Percentiles rank a stretch among this genome's conserved stretches.
These are phyloP conservation scores for Suillus sp. DNA, from an alignment of 768 basidiomycete species.

Conservation along the genomic window DNA sequence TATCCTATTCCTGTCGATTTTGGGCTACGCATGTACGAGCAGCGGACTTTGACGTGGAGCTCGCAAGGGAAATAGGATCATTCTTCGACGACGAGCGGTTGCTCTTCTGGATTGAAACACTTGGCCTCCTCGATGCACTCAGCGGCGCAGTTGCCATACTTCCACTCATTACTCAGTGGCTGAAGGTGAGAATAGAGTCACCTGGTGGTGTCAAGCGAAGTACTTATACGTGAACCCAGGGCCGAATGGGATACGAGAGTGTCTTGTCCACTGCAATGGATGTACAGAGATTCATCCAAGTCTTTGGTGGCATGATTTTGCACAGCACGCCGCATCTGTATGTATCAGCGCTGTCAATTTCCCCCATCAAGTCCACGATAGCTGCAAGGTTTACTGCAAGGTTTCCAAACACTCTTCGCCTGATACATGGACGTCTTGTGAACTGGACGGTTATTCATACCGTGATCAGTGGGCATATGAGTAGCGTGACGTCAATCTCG, in stretches of 20 bases:
- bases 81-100: slow-evolving; percentile 12
- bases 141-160: background rate
- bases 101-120: slow-evolving; percentile 14
- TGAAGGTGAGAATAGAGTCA: background rate
- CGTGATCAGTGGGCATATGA: slow-evolving; percentile 4
- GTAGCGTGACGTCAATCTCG: background rate
- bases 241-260: background rate
- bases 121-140: slow-evolving; percentile 6
- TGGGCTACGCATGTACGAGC: slow-evolving; percentile 15
- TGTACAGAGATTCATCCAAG: slow-evolving; percentile 16
- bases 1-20: slow-evolving; percentile 17
- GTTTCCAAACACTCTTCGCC: slow-evolving; percentile 1
- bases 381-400: background rate
- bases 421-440: background rate
- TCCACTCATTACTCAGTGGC: background rate
- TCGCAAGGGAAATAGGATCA: background rate
- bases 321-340: slow-evolving; percentile 27
- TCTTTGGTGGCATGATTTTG: slow-evolving; percentile 18
- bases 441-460: slow-evolving; percentile 10
- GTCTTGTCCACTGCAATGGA: slow-evolving; percentile 11
- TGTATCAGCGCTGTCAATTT: no score
- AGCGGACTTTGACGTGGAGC: background rate
- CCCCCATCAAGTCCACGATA: no score
- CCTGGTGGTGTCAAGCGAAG: background rate
- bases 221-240: background rate